phyloP scores from a whole-genome alignment of 176 grass and related monocot species.

The Oryza australiensis region DNA sequence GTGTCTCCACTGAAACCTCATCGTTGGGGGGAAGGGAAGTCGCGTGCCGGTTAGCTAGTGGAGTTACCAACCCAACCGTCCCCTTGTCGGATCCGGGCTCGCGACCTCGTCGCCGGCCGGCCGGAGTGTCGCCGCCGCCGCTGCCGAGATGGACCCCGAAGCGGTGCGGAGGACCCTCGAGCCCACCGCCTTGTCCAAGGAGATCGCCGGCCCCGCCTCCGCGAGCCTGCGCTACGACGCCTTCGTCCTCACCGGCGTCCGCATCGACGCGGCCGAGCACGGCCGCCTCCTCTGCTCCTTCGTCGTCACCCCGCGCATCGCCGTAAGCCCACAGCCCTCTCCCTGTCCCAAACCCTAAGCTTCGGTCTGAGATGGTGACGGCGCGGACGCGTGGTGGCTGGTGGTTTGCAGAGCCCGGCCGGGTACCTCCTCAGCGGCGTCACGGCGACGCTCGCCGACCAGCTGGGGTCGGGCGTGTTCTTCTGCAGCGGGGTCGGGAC shows the following conservation, averaged over 20 bases:
- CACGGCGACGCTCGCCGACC: constrained; percentile 70
- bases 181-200: not conserved
- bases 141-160: constrained; percentile 53
- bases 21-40: not conserved
- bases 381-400: not conserved
- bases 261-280: constrained; percentile 49
- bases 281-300: constrained; percentile 82
- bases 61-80: not conserved
- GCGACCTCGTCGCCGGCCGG: not conserved
- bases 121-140: not conserved
- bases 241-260: constrained; percentile 53
- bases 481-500: constrained; percentile 23
- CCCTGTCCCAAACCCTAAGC: not conserved
- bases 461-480: constrained; percentile 71
- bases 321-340: constrained; percentile 35
- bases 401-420: constrained; percentile 47
- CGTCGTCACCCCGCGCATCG: constrained; percentile 54
- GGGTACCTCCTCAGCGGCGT: constrained; percentile 62
- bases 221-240: constrained; percentile 44
- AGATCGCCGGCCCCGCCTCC: constrained; percentile 20
- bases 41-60: not conserved
- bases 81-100: not conserved
- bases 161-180: constrained; percentile 57
- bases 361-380: constrained; percentile 1
- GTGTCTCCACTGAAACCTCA: not conserved